Conservation (phyloP, 805 yeast species). For the Wickerhamomyces xylosicus region DNA sequence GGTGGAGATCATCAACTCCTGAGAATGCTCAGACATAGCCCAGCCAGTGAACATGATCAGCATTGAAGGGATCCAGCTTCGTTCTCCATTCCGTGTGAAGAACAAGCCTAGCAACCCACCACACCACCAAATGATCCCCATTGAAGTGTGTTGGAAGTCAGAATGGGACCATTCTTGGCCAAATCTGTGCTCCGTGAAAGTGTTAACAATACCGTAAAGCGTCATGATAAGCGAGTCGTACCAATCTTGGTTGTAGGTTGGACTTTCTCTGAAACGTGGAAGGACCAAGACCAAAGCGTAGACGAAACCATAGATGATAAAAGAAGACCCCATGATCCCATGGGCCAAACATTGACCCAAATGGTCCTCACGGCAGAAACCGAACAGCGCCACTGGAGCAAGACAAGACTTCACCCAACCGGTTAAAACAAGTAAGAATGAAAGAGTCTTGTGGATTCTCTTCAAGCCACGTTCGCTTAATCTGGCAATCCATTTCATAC, state of each 20-base stretch:
- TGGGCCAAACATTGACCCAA: slow-evolving; percentile 96
- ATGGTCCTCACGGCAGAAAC: slow-evolving; percentile 75
- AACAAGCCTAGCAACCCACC: slow-evolving; percentile 84
- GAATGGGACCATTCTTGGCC: slow-evolving; percentile 88
- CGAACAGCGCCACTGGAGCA: slow-evolving; percentile 77
- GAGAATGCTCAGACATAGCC: slow-evolving; percentile 89
- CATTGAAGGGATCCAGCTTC: slow-evolving; percentile 74
- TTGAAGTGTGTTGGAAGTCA: slow-evolving; percentile 89
- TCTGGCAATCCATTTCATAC: slow-evolving; percentile 20
- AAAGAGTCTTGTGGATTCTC: slow-evolving; percentile 31
- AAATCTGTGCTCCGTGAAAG: slow-evolving; percentile 97
- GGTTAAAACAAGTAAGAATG: slow-evolving; percentile 36
- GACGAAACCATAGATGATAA: slow-evolving; percentile 69
- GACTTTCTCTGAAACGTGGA: slow-evolving; percentile 60
- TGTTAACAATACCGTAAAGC: slow-evolving; percentile 86
- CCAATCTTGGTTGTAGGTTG: slow-evolving; percentile 65
- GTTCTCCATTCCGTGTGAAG: slow-evolving; percentile 53
- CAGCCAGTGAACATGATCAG: slow-evolving; percentile 84
- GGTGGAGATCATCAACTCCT: slow-evolving; percentile 66
- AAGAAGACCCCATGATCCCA: slow-evolving; percentile 93
- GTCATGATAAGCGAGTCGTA: slow-evolving; percentile 77
- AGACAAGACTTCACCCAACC: slow-evolving; percentile 78
- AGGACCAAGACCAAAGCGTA: slow-evolving; percentile 55
- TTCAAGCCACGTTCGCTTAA: slow-evolving; percentile 27
- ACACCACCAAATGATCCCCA: slow-evolving; percentile 97